Evolutionary conservation across 345 rosid species (phyloP), one percentile per base, ranked within the genome.

Genomic region (Raphanus raphanistrum): DNA sequence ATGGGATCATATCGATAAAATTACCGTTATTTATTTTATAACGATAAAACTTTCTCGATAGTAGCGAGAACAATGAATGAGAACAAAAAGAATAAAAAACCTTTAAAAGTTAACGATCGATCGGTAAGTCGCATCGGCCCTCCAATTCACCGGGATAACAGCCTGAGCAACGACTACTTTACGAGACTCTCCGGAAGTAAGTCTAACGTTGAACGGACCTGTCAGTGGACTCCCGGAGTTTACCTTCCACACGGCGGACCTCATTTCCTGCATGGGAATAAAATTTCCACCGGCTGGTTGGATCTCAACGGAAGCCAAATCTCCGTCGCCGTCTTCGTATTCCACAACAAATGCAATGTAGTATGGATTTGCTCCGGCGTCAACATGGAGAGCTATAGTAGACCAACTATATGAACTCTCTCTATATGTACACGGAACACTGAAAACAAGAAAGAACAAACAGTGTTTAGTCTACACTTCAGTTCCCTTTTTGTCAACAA

Each of bases 241-340:
- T 4, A 87, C 50, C 7, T 82, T 79, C 97, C 94, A 92, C 28
- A 82, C 81, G 0, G 92, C 89, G 10, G 94, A 93, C 79, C 92
- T 89, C 1, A 87, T 87, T 27, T 75, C 84, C 63, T 85, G 86
- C 94, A 89, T 87, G 29, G 83, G 75, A 2, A 85, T 67, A 85
- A 85, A 92, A 0, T 71, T 26, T 33, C 80, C 80, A 0, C 86
- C 54, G 4, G 88, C 84, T 10, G 84, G 85, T 80, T 86, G 87
- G 5, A 90, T 71, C 35, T 82, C 86, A 11, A 87, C 87, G 0
- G 83, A 52, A 1, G 72, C 73, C 6, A 87, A 82, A 2, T 87
- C 83, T 2, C 89, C 94, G 2, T 91, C 94, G 2, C 96, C 90
- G 6, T 86, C 26, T 75, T 76, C 85, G 27, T 70, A 88, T 54